Base-by-base conservation (phyloP, 768 basidiomycete genomes). In the Xerocomellus chrysenteron region DNA sequence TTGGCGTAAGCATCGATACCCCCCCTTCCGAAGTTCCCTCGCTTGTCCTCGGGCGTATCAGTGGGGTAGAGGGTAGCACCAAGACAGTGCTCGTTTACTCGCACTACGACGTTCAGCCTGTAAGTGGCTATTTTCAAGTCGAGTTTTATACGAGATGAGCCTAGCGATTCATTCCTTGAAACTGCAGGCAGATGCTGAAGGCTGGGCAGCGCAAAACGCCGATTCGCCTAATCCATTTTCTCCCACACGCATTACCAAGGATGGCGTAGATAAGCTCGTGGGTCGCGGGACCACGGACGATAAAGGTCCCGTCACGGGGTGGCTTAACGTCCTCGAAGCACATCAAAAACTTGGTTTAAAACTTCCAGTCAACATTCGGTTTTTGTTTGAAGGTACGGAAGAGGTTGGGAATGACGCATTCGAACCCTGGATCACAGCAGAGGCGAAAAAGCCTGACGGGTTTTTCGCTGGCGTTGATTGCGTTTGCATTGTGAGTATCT, bases 341-440 rank as follows among this genome's bases (percentile, higher is more conserved):
- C 92, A 96, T 54, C 73, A 81, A 52, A 75, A 83, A 50, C 80
- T 82, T 44, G 78, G 81, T n/a, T 73, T 83, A 36, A 81, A 83
- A 42, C 80, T 96, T 19, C 94, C 94, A 1, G 93, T 96, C 30
- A 95, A 96, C 68, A 69, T 96, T 47, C 82, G 83, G 61, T 87
- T 89, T 76, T 88, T 89, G 78, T 93, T 96, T 62, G 94, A 96
- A 70, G 94, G 90, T 5, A 95, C 94, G 91, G 94, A 98, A 71
- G 94, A 96, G 75, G 85, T 81, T 55, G 92, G 91, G 4, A 88
- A 86, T 47, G 88, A 87, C 58, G 92, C 92, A 0, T 81, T 96
- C 6, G 93, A 95, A 63, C 87, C 90, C 21, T 51, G 50, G 50
- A 42, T 51, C 50, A 13, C 4, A 28, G 19, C 17, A 0, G 50